These are phyloP conservation scores for Aspergillus kassunensis DNA, from an alignment of 495 filamentous ascomycete species.

Conservation along the genomic window DNA sequence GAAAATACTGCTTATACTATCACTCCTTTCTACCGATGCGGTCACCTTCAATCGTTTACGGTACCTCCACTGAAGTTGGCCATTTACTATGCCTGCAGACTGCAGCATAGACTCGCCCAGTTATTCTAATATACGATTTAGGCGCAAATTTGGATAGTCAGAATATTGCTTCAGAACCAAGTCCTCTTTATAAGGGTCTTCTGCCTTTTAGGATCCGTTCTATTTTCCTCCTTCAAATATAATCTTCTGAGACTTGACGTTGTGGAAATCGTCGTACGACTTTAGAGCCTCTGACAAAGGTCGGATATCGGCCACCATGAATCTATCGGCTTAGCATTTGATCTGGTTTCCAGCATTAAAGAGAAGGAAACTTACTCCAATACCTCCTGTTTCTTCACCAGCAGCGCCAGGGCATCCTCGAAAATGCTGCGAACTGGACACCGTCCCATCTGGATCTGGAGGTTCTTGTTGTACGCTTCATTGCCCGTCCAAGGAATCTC, in stretches of 20 bases:
- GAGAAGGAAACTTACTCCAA: constrained; percentile 21
- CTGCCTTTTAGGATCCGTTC: no score
- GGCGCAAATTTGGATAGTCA: no score
- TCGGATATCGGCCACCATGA: constrained; percentile 36
- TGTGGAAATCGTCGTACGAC: constrained; percentile 35
- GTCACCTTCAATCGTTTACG: no score
- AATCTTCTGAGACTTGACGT: constrained; percentile 34
- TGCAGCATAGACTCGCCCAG: no score
- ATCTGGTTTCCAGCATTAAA: no score
- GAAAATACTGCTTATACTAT: no score
- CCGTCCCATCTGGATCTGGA: not conserved
- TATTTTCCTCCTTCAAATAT: constrained; percentile 36
- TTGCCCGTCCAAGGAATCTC: not conserved
- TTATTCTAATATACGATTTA: no score
- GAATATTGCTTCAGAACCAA: no score
- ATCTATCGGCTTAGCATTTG: constrained; percentile 25
- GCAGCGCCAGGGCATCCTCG: not conserved
- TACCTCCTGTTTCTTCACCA: not conserved
- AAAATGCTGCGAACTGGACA: not conserved
- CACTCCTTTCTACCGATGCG: no score
- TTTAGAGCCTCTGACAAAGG: constrained; percentile 34
- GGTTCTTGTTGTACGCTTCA: not conserved
- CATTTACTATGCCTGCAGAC: no score
- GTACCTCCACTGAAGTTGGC: no score
- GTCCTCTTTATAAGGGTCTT: no score